phyloP scores from a whole-genome alignment of 179 eudicot genomes.

The Silene vulgaris region DNA sequence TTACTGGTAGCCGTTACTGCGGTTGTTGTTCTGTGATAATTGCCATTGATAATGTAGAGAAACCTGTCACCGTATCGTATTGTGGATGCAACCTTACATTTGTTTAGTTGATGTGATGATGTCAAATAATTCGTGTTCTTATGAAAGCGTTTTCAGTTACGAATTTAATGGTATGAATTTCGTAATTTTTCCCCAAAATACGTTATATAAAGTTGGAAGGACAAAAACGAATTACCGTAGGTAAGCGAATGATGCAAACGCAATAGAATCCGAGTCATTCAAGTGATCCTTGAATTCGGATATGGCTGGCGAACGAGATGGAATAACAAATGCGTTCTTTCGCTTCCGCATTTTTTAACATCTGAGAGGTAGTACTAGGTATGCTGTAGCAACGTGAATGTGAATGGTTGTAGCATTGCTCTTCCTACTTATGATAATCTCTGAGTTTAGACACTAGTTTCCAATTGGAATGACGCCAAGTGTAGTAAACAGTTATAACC shows the following conservation, averaged over 20 bases:
- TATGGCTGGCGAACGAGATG: too few relatives aligned
- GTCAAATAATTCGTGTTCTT: too few relatives aligned
- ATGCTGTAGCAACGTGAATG: background rate
- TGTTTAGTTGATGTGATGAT: background rate
- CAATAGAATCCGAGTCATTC: too few relatives aligned
- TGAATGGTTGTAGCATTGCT: constrained; percentile 7
- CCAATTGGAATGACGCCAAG: background rate
- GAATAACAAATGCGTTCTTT: too few relatives aligned
- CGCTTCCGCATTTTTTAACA: too few relatives aligned
- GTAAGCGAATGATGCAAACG: background rate
- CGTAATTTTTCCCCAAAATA: too few relatives aligned
- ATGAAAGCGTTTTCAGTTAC: too few relatives aligned
- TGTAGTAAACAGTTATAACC: background rate
- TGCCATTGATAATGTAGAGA: constrained; percentile 3
- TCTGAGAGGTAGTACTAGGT: background rate
- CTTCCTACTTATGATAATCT: background rate
- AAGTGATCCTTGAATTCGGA: too few relatives aligned
- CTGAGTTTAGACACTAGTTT: background rate
- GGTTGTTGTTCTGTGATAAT: background rate
- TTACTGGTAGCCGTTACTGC: background rate
- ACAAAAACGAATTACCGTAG: too few relatives aligned
- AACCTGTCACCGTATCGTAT: background rate
- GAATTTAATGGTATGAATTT: too few relatives aligned
- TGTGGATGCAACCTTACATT: background rate
- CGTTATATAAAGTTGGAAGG: too few relatives aligned